Conservation (phyloP, 129 eudicot species). For the Artemisia argyi region DNA sequence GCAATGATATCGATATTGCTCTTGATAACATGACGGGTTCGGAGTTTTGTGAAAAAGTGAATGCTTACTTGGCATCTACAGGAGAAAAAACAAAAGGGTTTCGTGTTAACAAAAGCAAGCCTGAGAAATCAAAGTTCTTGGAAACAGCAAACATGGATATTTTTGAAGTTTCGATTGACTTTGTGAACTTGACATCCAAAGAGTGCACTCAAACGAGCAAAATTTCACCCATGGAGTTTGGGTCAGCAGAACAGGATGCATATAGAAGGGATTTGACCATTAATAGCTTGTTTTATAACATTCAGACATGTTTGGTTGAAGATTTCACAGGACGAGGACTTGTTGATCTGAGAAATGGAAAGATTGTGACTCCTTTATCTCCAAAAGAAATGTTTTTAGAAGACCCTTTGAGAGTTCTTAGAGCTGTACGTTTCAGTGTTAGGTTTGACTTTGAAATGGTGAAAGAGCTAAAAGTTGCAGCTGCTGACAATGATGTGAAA, state of each 20-base stretch:
- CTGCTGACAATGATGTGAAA: no score
- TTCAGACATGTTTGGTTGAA: no score
- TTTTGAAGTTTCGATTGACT: conserved; percentile 73
- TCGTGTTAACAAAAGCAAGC: conserved; percentile 84
- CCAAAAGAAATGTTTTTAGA: no score
- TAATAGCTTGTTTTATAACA: no score
- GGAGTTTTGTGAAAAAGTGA: conserved; percentile 85
- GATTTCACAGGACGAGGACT: no score
- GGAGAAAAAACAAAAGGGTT: conserved; percentile 68
- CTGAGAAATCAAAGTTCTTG: conserved; percentile 92
- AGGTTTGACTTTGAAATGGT: no score
- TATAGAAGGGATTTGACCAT: conserved; percentile 46
- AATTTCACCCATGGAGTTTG: conserved; percentile 91
- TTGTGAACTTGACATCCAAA: conserved; percentile 77
- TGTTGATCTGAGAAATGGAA: no score
- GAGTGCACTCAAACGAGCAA: no score
- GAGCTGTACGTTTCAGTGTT: no score
- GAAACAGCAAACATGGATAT: conserved; percentile 91
- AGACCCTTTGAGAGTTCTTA: no score
- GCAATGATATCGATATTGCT: conserved; percentile 87
- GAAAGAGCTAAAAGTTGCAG: no score
- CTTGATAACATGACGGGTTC: conserved; percentile 81
- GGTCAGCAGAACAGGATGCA: conserved; percentile 90
- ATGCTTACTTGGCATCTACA: conserved; percentile 51
- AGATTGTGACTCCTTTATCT: no score